Evolutionary conservation across 2,329 filamentous ascomycete species (phyloP), one percentile per base, ranked within the genome.

Genomic region (Talaromyces sp.): DNA sequence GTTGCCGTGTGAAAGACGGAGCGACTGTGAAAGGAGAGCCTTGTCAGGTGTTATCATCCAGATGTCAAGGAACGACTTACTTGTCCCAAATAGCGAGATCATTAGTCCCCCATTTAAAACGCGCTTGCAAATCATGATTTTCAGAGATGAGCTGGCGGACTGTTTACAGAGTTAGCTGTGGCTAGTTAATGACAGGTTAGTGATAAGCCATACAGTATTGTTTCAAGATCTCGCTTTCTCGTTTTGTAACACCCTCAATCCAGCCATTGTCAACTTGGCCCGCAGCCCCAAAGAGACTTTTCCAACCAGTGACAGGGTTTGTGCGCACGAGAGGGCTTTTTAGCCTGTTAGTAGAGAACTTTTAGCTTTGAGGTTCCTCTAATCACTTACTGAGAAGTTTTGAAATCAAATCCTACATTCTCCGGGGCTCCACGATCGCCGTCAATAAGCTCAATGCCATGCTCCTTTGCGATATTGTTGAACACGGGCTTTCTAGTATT

Each of bases 361-460:
- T 6, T 12, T 18, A 6, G 5, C n/a, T 42, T 18, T 42, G 8
- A 5, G 16, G n/a, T 5, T 44, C 2, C 18, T n/a, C 40, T 14
- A 44, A 18, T 2, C 16, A 71, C 57, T 59, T 42, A 59, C 57
- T 81, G 78, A 5, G 73, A 74, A 0, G 84, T 79, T 44, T 70
- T 72, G 40, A 88, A 76, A 28, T 79, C 77, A 4, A 73, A 73
- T 44, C 85, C 85, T 23, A 83, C 75, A 65, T 88, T 88, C 61
- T 85, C 75, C 0, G 84, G 84, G 0, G 82, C 82, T 1, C 86
- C 86, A 8, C 72, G 68, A 3, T 69, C 67, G 0, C 66, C 70
- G 1, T 65, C 64, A 50, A 69, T 70, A 5, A 78, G 62, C 16
- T 71, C 64, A 33, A 73, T 70, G 31, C 68, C 67, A 28, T 72